phyloP scores from a whole-genome alignment of 192 early-diverging fungal genomes.

The Mortierella hygrophila region DNA sequence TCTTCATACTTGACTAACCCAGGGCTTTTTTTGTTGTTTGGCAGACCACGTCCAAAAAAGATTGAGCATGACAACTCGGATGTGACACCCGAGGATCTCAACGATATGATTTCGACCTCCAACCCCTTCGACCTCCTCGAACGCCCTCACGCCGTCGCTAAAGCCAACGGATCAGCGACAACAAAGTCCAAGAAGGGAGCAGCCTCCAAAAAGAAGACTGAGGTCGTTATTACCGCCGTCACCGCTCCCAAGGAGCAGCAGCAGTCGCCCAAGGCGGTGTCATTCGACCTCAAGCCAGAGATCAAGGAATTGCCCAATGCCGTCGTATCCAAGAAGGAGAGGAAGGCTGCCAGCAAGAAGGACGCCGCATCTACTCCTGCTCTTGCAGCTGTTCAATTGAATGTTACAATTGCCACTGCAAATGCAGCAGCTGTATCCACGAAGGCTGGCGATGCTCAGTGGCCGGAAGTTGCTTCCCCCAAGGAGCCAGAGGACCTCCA shows the following conservation, averaged over 20 bases:
- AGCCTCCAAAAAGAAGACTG: not conserved
- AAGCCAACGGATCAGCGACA: not conserved
- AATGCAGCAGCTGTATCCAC: not conserved
- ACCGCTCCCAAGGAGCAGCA: not conserved
- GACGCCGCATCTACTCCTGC: not conserved
- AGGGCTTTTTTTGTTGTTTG: not conserved
- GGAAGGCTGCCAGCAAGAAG: not conserved
- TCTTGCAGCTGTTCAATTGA: not conserved
- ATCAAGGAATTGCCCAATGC: constrained; percentile 14
- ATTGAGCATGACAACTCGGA: constrained; percentile 7
- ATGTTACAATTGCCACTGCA: not conserved
- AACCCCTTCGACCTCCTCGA: constrained; percentile 28
- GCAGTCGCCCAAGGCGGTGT: not conserved
- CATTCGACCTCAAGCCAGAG: not conserved
- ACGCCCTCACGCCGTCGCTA: not conserved
- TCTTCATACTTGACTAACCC: not conserved
- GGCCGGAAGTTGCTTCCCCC: not conserved
- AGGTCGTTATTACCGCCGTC: no score
- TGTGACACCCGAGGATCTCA: not conserved
- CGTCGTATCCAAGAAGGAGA: constrained; percentile 7
- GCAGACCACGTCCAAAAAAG: constrained; percentile 10
- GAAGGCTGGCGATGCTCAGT: not conserved
- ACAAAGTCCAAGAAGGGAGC: not conserved
- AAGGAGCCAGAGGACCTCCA: not conserved
- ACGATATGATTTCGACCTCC: constrained; percentile 10